Conservation (phyloP, 1,139 yeast genomes). For the Pichia sp. region DNA sequence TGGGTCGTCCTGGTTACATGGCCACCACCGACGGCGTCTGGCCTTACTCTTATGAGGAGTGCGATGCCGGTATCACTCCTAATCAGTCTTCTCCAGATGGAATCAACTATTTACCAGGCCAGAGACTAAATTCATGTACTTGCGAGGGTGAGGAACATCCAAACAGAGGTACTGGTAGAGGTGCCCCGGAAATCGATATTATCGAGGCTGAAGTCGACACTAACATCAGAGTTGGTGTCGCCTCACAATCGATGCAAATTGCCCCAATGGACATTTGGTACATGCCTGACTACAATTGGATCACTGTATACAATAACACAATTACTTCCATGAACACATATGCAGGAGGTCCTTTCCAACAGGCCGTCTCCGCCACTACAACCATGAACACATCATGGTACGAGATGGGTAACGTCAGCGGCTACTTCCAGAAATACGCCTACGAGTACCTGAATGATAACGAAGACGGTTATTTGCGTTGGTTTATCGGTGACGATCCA, state of each 20-base stretch:
- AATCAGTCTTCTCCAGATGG: conserved; percentile 63
- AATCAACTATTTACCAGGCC: conserved; percentile 57
- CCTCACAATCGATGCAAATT: conserved; percentile 57
- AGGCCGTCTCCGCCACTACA: conserved; percentile 53
- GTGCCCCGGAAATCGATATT: conserved; percentile 64
- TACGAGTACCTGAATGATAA: conserved; percentile 72
- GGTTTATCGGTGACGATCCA: conserved; percentile 65
- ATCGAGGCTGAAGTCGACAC: conserved; percentile 55
- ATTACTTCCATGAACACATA: conserved; percentile 51
- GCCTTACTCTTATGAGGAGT: conserved; percentile 58
- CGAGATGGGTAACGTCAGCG: conserved; percentile 40
- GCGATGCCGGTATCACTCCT: conserved; percentile 66
- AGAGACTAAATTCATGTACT: conserved; percentile 51
- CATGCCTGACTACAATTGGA: conserved; percentile 51
- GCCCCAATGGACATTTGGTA: conserved; percentile 66
- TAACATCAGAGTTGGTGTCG: conserved; percentile 42
- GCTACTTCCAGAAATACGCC: conserved; percentile 64
- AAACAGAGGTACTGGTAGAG: conserved; percentile 55
- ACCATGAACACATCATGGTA: conserved; percentile 56
- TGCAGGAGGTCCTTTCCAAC: conserved; percentile 60
- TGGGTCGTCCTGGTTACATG: conserved; percentile 60
- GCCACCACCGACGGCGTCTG: conserved; percentile 63
- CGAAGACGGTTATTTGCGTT: conserved; percentile 65
- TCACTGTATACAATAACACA: conserved; percentile 45
- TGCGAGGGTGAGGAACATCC: conserved; percentile 59